Base-by-base conservation (phyloP, 2,329 filamentous ascomycete species). In the Colletotrichum costaricense region DNA sequence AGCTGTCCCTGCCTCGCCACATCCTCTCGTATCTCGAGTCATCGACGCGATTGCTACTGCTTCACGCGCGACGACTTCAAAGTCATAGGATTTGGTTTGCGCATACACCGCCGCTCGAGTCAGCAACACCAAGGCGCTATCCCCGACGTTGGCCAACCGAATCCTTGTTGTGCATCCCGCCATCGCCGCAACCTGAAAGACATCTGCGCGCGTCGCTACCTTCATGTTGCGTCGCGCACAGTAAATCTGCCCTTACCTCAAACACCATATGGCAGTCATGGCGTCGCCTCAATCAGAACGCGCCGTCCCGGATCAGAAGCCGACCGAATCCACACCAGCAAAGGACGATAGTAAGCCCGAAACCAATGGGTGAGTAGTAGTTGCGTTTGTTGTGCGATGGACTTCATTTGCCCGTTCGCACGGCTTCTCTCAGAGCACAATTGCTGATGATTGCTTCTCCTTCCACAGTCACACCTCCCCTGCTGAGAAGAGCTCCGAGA, bases 211-310 rank as follows among this genome's bases (percentile, higher is more conserved):
- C 58, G 63, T 26, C 63, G 69, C 57, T 68, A 24, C 68, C 76
- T 85, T 82, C 75, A 84, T 85, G 84, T 83, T 79, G 81, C 82
- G 76, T 76, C 77, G 74, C 76, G 75, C 75, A 74, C 69, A 75
- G 76, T 82, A 73, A 80, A 75, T 69, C 63, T 70, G 67, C 75
- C 77, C 67, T 76, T 76, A 77, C 75, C 72, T 75, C 70, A 76
- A 72, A 74, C 78, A 79, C 82, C 86, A 82, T 82, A 86, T 86
- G 83, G 85, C 86, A 85, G 84, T 84, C 79, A 89, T 90, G 88
- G 85, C 87, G 75, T 87, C 87, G 77, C 85, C 86, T 74, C 81
- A 80, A 58, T 80, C 84, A 74, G 83, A 88, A 78, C 78, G 80
- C 67, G 77, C 81, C 74, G 75, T 80, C 76, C 76, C 81, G 78